phyloP scores from a whole-genome alignment of 805 yeast species.

The Metschnikowia henanensis region DNA sequence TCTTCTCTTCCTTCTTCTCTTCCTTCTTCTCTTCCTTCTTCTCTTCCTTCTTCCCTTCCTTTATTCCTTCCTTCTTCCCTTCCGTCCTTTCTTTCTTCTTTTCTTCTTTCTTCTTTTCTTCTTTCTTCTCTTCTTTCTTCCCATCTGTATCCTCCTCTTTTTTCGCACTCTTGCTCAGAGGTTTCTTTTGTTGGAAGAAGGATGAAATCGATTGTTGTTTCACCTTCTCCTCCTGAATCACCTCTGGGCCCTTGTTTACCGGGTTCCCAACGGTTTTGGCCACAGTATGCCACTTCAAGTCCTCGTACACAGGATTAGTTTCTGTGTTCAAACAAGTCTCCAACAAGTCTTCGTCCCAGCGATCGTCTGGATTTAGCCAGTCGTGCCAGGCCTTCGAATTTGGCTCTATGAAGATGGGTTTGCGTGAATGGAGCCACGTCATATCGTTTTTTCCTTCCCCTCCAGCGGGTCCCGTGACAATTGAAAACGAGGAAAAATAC shows the following conservation, averaged over 20 bases:
- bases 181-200: slow-evolving; percentile 13
- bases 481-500: slow-evolving; percentile 54
- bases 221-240: slow-evolving; percentile 31
- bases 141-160: neutral
- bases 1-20: too few relatives aligned
- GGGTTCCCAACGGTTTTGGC: slow-evolving; percentile 64
- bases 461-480: slow-evolving; percentile 69
- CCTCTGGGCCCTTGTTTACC: slow-evolving; percentile 39
- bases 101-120: neutral
- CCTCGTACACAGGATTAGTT: slow-evolving; percentile 28
- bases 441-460: slow-evolving; percentile 46
- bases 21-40: too few relatives aligned
- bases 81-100: neutral
- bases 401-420: slow-evolving; percentile 72
- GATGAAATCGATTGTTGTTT: slow-evolving; percentile 16
- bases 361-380: slow-evolving; percentile 57
- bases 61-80: neutral
- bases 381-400: slow-evolving; percentile 53
- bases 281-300: slow-evolving; percentile 57
- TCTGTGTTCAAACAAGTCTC: slow-evolving; percentile 39
- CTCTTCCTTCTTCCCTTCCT: too few relatives aligned
- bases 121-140: neutral
- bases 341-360: slow-evolving; percentile 41
- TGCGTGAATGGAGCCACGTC: slow-evolving; percentile 71
- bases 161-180: neutral